phyloP scores from a whole-genome alignment of 768 basidiomycete genomes.

The Artomyces pyxidatus region DNA sequence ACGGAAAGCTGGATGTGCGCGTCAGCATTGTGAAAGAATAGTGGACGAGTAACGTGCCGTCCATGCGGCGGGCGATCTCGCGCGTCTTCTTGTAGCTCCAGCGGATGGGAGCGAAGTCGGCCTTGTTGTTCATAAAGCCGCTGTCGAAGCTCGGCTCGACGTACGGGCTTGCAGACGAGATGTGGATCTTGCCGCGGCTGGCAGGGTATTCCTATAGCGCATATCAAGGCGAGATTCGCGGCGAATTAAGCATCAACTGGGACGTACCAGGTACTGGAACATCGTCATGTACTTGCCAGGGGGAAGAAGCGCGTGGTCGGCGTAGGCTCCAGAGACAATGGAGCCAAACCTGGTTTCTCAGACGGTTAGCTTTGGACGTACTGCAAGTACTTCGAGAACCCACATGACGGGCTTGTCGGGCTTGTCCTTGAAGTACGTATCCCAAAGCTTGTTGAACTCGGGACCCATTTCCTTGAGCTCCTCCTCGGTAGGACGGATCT shows the following conservation, averaged over 20 bases:
- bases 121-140: slow-evolving; percentile 77
- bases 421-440: slow-evolving; percentile 71
- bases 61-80: slow-evolving; percentile 65
- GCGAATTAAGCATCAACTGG: neutral
- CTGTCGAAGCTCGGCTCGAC: slow-evolving; percentile 57
- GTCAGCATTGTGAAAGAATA: neutral
- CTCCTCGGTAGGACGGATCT: slow-evolving; percentile 63
- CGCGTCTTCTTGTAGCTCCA: slow-evolving; percentile 77
- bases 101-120: slow-evolving; percentile 66
- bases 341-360: slow-evolving; percentile 43
- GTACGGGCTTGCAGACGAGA: slow-evolving; percentile 52
- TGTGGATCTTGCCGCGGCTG: slow-evolving; percentile 67
- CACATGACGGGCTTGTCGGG: slow-evolving; percentile 73
- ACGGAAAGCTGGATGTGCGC: slow-evolving; percentile 42
- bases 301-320: slow-evolving; percentile 61
- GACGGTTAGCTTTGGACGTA: slow-evolving; percentile 4
- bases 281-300: slow-evolving; percentile 67
- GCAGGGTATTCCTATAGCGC: slow-evolving; percentile 58
- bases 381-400: neutral
- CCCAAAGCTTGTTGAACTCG: slow-evolving; percentile 61
- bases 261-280: slow-evolving; percentile 63
- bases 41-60: slow-evolving; percentile 30
- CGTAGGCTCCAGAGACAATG: slow-evolving; percentile 63
- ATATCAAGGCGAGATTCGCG: neutral
- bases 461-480: slow-evolving; percentile 76